Percentiles rank a stretch among this genome's conserved stretches.
phyloP scores from a whole-genome alignment of 306 rosid species.

The Quillaja saponaria region DNA sequence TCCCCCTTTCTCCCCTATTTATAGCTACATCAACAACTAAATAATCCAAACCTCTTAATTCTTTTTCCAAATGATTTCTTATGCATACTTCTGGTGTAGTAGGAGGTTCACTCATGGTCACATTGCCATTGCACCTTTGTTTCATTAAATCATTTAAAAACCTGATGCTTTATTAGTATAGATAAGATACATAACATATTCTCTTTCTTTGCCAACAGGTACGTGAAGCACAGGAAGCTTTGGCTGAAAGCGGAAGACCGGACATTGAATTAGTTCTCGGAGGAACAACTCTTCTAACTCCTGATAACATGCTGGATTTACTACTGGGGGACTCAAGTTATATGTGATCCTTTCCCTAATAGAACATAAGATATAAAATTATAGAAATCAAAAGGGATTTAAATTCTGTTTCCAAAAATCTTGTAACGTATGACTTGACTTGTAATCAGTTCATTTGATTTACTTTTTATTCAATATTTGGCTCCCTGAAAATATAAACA shows the following conservation, averaged over 20 bases:
- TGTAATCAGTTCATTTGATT: too few species aligned
- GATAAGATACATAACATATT: constrained; percentile 24
- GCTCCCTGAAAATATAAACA: not conserved
- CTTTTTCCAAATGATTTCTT: too few species aligned
- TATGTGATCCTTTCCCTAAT: constrained; percentile 34
- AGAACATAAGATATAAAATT: too few species aligned
- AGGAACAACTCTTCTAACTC: constrained; percentile 83
- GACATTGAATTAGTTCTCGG: constrained; percentile 83
- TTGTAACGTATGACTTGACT: too few species aligned
- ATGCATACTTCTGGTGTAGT: too few species aligned
- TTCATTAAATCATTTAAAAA: too few species aligned
- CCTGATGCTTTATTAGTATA: constrained; percentile 14
- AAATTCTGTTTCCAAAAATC: constrained; percentile 25
- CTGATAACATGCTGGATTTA: constrained; percentile 71
- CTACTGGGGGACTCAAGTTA: constrained; percentile 65
- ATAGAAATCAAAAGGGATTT: constrained; percentile 19
- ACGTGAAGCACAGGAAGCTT: constrained; percentile 81
- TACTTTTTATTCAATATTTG: constrained; percentile 12
- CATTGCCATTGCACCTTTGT: too few species aligned
- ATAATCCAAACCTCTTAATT: too few species aligned
- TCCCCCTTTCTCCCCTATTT: not conserved
- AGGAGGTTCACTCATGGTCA: too few species aligned
- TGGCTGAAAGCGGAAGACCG: constrained; percentile 83
- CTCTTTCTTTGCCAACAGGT: constrained; percentile 47
- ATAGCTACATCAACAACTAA: too few species aligned